Evolutionary conservation across 352 stramenopile species (phyloP).

Genomic region (Globisporangium emineosum): DNA sequence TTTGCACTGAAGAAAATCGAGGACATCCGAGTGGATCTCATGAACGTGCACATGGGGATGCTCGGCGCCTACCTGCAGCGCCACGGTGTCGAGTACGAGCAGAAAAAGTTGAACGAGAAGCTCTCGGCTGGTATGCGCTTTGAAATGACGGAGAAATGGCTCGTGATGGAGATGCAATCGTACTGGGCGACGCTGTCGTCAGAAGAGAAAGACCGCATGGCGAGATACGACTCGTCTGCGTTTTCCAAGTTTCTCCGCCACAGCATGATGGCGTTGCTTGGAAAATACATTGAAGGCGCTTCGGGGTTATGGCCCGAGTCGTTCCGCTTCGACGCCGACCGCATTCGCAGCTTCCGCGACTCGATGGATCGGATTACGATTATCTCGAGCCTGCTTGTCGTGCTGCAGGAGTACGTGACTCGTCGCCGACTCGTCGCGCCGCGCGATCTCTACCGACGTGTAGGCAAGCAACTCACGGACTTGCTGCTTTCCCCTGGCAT

Average conservation of each 20-base stretch:
- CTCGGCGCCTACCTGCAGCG: conserved; percentile 52
- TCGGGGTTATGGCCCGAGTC: conserved; percentile 58
- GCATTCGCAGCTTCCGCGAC: conserved; percentile 52
- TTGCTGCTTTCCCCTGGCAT: conserved; percentile 46
- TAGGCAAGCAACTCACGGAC: conserved; percentile 34
- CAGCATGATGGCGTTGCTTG: conserved; percentile 45
- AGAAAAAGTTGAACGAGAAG: conserved; percentile 43
- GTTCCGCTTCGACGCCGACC: conserved; percentile 54
- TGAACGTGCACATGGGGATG: conserved; percentile 58
- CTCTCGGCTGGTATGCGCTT: conserved; percentile 26
- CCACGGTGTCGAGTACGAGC: conserved; percentile 63
- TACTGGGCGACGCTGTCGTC: conserved; percentile 28
- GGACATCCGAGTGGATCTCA: conserved; percentile 51
- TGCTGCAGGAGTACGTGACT: conserved; percentile 60
- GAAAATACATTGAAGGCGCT: conserved; percentile 47
- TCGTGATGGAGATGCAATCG: conserved; percentile 31
- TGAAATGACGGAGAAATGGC: conserved; percentile 46
- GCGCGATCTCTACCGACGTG: conserved; percentile 27
- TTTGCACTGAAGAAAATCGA: conserved; percentile 70
- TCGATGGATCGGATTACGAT: conserved; percentile 53
- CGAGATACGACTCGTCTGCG: conserved; percentile 26
- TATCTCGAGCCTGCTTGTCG: conserved; percentile 48
- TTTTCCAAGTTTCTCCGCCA: conserved; percentile 46
- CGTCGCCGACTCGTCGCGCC: conserved; percentile 26
- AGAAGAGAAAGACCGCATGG: conserved; percentile 25